Base-by-base conservation (phyloP, 1,284 basidiomycete species). In the Anthracocystis walkeri region DNA sequence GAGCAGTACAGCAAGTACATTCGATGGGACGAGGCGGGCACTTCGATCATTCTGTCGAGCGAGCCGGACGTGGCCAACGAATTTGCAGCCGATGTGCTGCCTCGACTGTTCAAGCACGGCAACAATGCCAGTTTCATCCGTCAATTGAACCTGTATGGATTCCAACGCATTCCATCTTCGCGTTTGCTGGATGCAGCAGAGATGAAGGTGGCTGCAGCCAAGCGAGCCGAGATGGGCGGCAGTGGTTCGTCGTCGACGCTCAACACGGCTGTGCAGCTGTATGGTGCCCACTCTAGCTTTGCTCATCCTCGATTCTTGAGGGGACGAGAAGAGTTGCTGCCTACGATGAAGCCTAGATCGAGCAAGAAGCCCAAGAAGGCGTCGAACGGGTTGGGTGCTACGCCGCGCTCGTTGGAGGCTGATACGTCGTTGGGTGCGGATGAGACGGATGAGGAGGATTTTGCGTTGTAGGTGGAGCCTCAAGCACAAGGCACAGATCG, bases 121-220 rank as follows among this genome's bases (percentile, higher is more conserved):
- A 85, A 85, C 64, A 83, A 84, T 49, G 83, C 83, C 6, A 79
- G 76, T 55, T 85, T 85, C 49, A 80, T 85, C 40, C 76, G 83
- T 2, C 83, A 85, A 62, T 74, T 85, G 52, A 85, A 85, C 58
- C 59, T 85, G 53, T 84, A 84, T 58, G 82, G 83, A 8, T 85
- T 85, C 73, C 83, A 85, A 58, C 70, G 83, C 25, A 80, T 85
- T 18, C 81, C 82, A 0, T 81, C 81, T 16, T 82, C 81, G 29
- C 73, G 83, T 20, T 58, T 83, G 25, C 61, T 85, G 18, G 80
- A 84, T 42, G 58, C 69, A 4, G 71, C 75, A 5, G 83, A 85
- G 65, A 75, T 77, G 58, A 79, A 77, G 58, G 76, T 78, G 11
- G 79, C 83, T 7, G 66, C 65, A 0, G 69, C 66, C 21, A 68